These are phyloP conservation scores for Citrus australasica DNA, from an alignment of 345 rosid species.

Conservation along the genomic window DNA sequence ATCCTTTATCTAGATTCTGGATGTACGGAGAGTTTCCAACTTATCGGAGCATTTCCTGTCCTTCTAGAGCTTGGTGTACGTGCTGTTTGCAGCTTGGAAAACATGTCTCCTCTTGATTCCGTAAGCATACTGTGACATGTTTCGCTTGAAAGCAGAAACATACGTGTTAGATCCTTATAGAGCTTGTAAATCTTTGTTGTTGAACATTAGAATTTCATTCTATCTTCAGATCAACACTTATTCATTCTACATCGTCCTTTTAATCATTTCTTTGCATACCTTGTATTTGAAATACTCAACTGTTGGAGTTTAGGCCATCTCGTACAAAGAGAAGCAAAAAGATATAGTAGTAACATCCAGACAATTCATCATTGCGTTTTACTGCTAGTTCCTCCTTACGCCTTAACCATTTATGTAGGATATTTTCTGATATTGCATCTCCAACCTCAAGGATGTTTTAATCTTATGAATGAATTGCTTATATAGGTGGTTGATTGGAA, in stretches of 20 bases:
- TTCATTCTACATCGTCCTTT: not conserved
- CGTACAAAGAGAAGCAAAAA: not conserved
- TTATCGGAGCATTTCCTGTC: slow-evolving; percentile 76
- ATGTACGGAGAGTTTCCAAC: slow-evolving; percentile 89
- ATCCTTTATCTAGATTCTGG: slow-evolving; percentile 86
- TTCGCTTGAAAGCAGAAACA: not conserved
- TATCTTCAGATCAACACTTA: not conserved
- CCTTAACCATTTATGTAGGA: not conserved
- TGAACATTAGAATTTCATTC: not conserved
- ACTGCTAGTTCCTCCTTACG: not conserved
- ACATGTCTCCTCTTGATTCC: slow-evolving; percentile 64
- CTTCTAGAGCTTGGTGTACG: slow-evolving; percentile 71
- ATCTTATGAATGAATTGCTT: slow-evolving; percentile 15
- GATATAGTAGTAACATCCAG: not conserved
- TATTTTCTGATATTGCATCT: not conserved
- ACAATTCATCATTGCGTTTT: not conserved
- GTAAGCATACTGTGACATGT: slow-evolving; percentile 38
- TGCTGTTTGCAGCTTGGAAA: slow-evolving; percentile 80
- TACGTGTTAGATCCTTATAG: not conserved
- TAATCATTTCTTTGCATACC: not conserved
- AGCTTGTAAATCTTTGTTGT: not conserved
- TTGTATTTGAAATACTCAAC: not conserved
- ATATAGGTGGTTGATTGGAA: slow-evolving; percentile 75
- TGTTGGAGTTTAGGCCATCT: not conserved
- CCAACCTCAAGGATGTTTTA: slow-evolving; percentile 2